Base-by-base conservation (phyloP, 1,284 basidiomycete species). In the Uromyces viciae-fabae region DNA sequence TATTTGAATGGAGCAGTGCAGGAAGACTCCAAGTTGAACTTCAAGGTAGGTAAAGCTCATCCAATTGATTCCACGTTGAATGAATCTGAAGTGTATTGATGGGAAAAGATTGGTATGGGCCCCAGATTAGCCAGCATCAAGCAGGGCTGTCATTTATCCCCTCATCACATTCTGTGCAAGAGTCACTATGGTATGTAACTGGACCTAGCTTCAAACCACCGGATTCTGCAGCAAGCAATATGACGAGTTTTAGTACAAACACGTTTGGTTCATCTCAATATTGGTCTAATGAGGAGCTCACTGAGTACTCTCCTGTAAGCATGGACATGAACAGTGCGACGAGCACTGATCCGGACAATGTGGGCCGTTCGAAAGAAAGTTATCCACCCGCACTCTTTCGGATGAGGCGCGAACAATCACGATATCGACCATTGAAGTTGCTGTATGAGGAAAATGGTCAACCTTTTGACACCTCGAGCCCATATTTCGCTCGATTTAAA, bases 191-290 rank as follows among this genome's bases (percentile, higher is more conserved):
- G 54, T 40, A 40, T 58, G n/a, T 40, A 15, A 58, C 33, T 14
- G 72, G 52, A 14, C 58, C 72, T 7, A 60, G n/a, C 49, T 36
- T 28, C n/a, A 33, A 60, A 38, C 54, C 77, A 15, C 77, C 77
- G n/a, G 68, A 46, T 33, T 79, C 77, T 25, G 77, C 77, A n/a
- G 19, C 36, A 38, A 79, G 77, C 40, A 33, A 58, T 42, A 58
- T 71, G 15, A 79, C 38, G 36, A 54, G 40, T 38, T 54, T 69
- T 25, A 79, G 77, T 46, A 72, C 66, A 15, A 72, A 54, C 49
- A 69, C 77, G n/a, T 40, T 36, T 22, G 54, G 33, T 62, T 72
- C 77, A 31, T 79, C 77, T 43, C 69, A 72, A 72, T 42, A 33
- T 46, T 49, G 69, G 33, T 72, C 69, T 11, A 14, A 54, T 25